phyloP scores from a whole-genome alignment of 2,329 filamentous ascomycete species.

The Calycina marina region DNA sequence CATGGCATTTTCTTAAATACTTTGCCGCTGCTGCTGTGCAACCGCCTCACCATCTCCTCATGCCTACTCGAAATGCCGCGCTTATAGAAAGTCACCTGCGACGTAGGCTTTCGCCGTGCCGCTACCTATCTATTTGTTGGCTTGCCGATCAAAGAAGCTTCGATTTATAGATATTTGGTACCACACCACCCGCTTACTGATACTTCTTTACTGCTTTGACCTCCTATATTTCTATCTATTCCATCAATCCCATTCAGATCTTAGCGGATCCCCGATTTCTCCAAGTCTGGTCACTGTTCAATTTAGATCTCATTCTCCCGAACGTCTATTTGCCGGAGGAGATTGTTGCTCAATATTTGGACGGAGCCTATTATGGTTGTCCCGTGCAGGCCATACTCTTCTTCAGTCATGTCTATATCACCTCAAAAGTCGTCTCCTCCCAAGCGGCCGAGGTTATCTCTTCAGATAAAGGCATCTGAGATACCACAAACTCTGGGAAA shows the following conservation, averaged over 20 bases:
- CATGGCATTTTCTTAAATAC: background rate
- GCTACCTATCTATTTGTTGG: constrained; percentile 6
- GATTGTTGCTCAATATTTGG: constrained; percentile 3
- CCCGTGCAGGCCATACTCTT: constrained; percentile 11
- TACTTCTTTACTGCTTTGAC: too few relatives aligned
- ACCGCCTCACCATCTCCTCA: constrained; percentile 4
- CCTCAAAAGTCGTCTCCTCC: constrained; percentile 15
- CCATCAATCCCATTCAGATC: too few relatives aligned
- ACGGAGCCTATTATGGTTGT: constrained; percentile 15
- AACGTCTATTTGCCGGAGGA: too few relatives aligned
- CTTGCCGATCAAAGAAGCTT: constrained; percentile 12
- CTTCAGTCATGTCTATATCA: constrained; percentile 18
- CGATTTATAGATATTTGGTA: constrained; percentile 11
- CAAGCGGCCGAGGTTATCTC: constrained; percentile 37
- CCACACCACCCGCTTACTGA: too few relatives aligned
- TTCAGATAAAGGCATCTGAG: constrained; percentile 35
- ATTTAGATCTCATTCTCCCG: too few relatives aligned
- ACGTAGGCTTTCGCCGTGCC: constrained; percentile 8
- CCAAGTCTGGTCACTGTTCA: too few relatives aligned
- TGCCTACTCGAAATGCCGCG: constrained; percentile 16
- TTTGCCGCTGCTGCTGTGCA: constrained; percentile 1
- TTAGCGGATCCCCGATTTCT: too few relatives aligned
- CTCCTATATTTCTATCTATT: too few relatives aligned
- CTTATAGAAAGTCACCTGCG: constrained; percentile 15
- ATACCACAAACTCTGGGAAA: constrained; percentile 27